Conservation (phyloP, 108 stramenopile species). For the Cyclostephanos invisitatus region DNA sequence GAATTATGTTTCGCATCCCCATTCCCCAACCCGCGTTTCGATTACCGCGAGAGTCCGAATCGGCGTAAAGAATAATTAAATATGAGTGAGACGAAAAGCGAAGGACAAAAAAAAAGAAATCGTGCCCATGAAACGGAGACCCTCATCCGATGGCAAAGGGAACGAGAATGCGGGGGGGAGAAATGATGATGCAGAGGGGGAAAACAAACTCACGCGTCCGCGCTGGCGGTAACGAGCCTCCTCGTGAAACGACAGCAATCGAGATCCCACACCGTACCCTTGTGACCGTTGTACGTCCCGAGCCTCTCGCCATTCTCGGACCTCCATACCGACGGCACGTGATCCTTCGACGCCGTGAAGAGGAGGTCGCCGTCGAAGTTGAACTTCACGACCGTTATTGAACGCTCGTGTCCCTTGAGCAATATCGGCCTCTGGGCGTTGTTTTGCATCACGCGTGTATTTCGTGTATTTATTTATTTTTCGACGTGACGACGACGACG, state of each 20-base stretch:
- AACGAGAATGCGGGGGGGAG: too few relatives aligned
- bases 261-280: conserved; percentile 98
- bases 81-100: neutral
- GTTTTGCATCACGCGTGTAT: too few relatives aligned
- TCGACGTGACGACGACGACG: neutral
- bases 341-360: conserved; percentile 94
- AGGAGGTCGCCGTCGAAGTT: conserved; percentile 96
- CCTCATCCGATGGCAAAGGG: too few relatives aligned
- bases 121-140: too few relatives aligned
- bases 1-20: too few relatives aligned
- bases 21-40: too few relatives aligned
- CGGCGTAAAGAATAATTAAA: too few relatives aligned
- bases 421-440: conserved; percentile 85
- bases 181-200: too few relatives aligned
- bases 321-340: conserved; percentile 92
- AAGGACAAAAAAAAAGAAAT: too few relatives aligned
- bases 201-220: conserved; percentile 68
- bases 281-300: conserved; percentile 96
- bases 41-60: too few relatives aligned
- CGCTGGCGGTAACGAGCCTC: conserved; percentile 79
- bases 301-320: conserved; percentile 93
- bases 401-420: conserved; percentile 98
- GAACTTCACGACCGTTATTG: conserved; percentile 97
- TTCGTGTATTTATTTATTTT: neutral
- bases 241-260: conserved; percentile 85